Percentiles rank a stretch among this genome's conserved stretches.
Conservation (phyloP, 306 rosid species). For the Castanea mollissima region DNA sequence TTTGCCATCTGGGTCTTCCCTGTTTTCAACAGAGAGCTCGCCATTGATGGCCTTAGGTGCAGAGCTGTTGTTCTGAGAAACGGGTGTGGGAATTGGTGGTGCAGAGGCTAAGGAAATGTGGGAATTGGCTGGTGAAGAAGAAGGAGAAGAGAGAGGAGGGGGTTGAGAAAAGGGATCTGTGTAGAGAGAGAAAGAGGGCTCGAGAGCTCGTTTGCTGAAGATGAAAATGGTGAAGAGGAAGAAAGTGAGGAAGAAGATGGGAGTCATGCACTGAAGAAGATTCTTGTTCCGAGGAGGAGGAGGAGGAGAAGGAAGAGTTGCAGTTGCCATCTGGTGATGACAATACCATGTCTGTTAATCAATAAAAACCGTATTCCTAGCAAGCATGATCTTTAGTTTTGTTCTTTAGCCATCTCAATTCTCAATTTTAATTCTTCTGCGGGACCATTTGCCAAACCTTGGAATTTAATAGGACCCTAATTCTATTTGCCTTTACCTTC, state of each 20-base stretch:
- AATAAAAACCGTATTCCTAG: too few relatives aligned
- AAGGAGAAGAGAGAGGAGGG: conserved; percentile 25
- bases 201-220: conserved; percentile 47
- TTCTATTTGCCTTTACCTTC: too few relatives aligned
- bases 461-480: too few relatives aligned
- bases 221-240: conserved; percentile 44
- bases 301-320: too few relatives aligned
- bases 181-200: conserved; percentile 40
- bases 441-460: too few relatives aligned
- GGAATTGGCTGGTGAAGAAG: conserved; percentile 12
- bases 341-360: too few relatives aligned
- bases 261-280: conserved; percentile 26
- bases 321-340: too few relatives aligned
- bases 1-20: neutral
- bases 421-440: too few relatives aligned
- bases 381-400: too few relatives aligned
- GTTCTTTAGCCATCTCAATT: too few relatives aligned
- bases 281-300: conserved; percentile 24
- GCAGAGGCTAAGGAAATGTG: conserved; percentile 1
- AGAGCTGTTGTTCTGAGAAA: conserved; percentile 1
- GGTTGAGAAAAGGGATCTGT: conserved; percentile 45
- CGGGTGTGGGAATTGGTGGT: conserved; percentile 21
- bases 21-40: conserved; percentile 8
- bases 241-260: conserved; percentile 45
- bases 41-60: neutral